Base-by-base conservation (phyloP, 1,284 basidiomycete species). In the Neonothopanus nambi region DNA sequence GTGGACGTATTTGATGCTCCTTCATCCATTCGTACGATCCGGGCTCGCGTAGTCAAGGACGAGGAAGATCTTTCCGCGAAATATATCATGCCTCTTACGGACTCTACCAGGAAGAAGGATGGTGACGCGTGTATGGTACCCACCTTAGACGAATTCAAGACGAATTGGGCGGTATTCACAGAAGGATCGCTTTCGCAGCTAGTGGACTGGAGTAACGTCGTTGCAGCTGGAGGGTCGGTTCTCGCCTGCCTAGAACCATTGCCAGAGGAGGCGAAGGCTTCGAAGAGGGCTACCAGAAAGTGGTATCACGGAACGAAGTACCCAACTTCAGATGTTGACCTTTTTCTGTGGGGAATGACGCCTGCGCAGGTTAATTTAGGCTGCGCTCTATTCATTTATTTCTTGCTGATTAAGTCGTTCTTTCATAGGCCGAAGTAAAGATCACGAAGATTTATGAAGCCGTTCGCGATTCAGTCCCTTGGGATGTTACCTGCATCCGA, bases 401-500 rank as follows among this genome's bases (percentile, higher is more conserved):
- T 26, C 28, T n/a, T n/a, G 4, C 33, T 39, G n/a, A 21, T 28
- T 13, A n/a, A n/a, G n/a, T 9, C 43, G 28, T 38, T 36, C 41
- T 48, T 51, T 42, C 2, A 13, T 53, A 81, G 76, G 82, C 82
- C 0, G 82, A 84, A 60, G 71, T 64, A 44, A 84, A 84, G 70
- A 81, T 82, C 57, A 67, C 73, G 38, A 57, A 67, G 18, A 82
- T 85, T 33, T 84, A 80, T 59, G 78, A 83, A 60, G 82, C 82
- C 5, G 79, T 85, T 15, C 70, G 81, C 23, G 80, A 84, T 60
- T 80, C 81, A 2, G 76, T 84, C 21, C 81, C 82, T 21, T 84
- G 81, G 82, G 82, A 83, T 61, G 79, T 81, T 11, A 84, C 81
- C 17, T 84, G 81, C 53, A 76, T 84, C 52, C 75, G 82, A 37